phyloP scores from a whole-genome alignment of 192 early-diverging fungal species.

The Jimgerdemannia lactiflua region DNA sequence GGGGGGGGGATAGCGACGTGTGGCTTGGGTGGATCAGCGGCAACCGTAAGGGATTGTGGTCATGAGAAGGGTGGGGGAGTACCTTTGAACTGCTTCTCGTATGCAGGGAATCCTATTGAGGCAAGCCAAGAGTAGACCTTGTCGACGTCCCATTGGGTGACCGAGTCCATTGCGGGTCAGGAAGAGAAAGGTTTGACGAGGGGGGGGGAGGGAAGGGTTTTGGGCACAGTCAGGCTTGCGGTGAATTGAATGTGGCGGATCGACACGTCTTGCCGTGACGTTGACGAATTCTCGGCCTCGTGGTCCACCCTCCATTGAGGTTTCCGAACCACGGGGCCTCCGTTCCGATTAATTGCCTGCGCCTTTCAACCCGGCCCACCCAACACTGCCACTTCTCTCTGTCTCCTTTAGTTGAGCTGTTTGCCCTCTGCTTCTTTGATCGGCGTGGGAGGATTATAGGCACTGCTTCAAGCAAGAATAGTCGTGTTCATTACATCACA shows the following conservation, averaged over 20 bases:
- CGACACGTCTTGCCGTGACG: not conserved
- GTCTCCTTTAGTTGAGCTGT: no score
- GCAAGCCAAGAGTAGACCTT: constrained; percentile 54
- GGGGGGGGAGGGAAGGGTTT: not conserved
- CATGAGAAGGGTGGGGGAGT: not conserved
- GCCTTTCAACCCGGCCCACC: no score
- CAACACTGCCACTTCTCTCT: no score
- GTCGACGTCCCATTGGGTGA: constrained; percentile 52
- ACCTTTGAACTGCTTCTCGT: constrained; percentile 58
- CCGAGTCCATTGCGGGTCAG: constrained; percentile 38
- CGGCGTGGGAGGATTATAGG: no score
- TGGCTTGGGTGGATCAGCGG: not conserved
- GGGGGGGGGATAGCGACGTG: not conserved
- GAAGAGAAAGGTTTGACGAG: constrained; percentile 7
- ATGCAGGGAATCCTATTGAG: constrained; percentile 49
- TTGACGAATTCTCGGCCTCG: not conserved
- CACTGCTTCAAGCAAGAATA: no score
- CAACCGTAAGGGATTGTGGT: not conserved
- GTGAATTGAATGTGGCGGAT: not conserved
- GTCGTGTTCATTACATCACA: no score
- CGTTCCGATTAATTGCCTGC: no score
- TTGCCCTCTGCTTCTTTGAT: no score
- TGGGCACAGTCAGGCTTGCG: no score
- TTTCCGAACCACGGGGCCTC: no score
- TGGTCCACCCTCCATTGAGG: not conserved